Evolutionary conservation across 495 filamentous ascomycete species (phyloP), one percentile per base, ranked within the genome.

Genomic region (Annulohypoxylon stygium): DNA sequence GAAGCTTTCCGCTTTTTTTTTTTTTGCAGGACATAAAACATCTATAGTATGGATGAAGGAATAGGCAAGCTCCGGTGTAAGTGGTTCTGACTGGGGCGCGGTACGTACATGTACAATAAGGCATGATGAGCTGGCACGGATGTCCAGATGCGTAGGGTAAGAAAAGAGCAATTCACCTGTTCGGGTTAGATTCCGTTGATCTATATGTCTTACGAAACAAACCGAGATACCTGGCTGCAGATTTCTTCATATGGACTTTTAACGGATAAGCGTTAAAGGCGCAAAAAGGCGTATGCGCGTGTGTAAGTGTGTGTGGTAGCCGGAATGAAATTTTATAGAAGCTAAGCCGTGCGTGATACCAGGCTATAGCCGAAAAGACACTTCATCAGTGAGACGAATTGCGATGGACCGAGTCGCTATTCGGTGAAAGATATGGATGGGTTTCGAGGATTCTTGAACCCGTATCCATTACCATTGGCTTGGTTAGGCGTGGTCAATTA

Each of bases 121-220:
- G 70, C 73, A 75, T 75, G 69, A 73, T 73, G 70, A 55, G 71
- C 51, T 73, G 67, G 74, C 70, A 41, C 53, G 51, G 61, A 60
- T 62, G 57, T 69, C 70, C 47, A 63, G 66, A 71, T 73, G 74
- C 48, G 71, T 70, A 48, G 67, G 65, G 71, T 70, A 33, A 70
- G 67, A 76, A 74, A 67, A 75, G 54, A 62, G 65, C 60, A 61
- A 73, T 66, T 71, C 65, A 57, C 70, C 66, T 54, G 36, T 75
- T 73, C 39, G 45, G 72, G 72, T 71, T 75, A 75, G 67, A 64
- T 60, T 65, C 72, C 63, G 72, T 67, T 75, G 72, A 75, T 75
- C 72, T 45, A 64, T 67, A 51, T 41, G 71, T 75, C 58, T 71
- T 67, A 61, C 67, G 43, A 71, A 70, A 67, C 59, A 60, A 61